These are phyloP conservation scores for Cyberlindnera saturnus DNA, from an alignment of 805 yeast genomes.

Conservation along the genomic window DNA sequence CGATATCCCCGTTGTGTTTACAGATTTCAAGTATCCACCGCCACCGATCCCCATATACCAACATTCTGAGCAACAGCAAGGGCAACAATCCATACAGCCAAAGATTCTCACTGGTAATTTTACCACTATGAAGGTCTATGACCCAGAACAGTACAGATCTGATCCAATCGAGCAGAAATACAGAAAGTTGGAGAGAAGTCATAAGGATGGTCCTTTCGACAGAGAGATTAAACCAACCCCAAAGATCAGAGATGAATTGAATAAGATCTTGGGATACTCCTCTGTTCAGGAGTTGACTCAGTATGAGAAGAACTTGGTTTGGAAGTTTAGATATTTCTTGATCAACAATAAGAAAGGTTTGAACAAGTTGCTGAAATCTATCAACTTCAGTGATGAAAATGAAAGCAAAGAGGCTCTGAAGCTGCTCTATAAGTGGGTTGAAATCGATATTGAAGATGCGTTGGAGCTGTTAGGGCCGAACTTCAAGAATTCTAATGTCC, in stretches of 20 bases:
- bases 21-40: conserved; percentile 44
- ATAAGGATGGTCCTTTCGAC: conserved; percentile 71
- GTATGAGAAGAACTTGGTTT: conserved; percentile 77
- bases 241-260: conserved; percentile 67
- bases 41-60: conserved; percentile 31
- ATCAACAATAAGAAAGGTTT: conserved; percentile 62
- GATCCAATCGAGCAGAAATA: conserved; percentile 90
- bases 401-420: conserved; percentile 79
- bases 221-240: conserved; percentile 87
- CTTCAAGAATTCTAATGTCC: conserved; percentile 64
- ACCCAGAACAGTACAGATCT: conserved; percentile 59
- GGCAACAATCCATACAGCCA: conserved; percentile 11
- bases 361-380: conserved; percentile 80
- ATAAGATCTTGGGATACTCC: conserved; percentile 64
- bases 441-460: conserved; percentile 78
- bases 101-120: conserved; percentile 27
- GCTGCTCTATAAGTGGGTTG: conserved; percentile 62
- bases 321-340: conserved; percentile 85
- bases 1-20: conserved; percentile 66
- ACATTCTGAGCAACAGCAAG: conserved; percentile 35
- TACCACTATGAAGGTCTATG: conserved; percentile 42
- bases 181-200: conserved; percentile 76
- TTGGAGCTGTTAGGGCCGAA: conserved; percentile 78
- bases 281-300: conserved; percentile 78
- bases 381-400: conserved; percentile 79